Conservation (phyloP, 495 filamentous ascomycete genomes). For the Hypomontagnella submonticulosa region DNA sequence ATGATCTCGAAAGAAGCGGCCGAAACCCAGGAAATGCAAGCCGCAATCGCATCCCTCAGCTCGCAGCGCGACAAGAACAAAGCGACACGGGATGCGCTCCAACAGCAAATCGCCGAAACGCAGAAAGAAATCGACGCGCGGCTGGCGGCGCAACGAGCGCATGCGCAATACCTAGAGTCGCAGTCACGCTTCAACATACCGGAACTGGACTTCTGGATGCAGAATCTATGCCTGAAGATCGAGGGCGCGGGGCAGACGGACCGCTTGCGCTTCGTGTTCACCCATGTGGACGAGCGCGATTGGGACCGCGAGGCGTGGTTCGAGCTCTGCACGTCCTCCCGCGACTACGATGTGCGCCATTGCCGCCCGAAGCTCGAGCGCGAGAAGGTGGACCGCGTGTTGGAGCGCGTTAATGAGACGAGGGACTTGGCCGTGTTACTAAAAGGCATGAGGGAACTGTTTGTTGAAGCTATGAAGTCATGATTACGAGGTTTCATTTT, state of each 20-base stretch:
- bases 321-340: conserved; percentile 80
- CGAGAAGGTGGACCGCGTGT: conserved; percentile 73
- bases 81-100: conserved; percentile 75
- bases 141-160: conserved; percentile 62
- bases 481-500: conserved; percentile 30
- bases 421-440: conserved; percentile 82
- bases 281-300: conserved; percentile 85
- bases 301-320: conserved; percentile 95
- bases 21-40: conserved; percentile 89
- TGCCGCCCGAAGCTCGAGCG: conserved; percentile 82
- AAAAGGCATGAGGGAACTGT: conserved; percentile 92
- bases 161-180: conserved; percentile 72
- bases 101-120: conserved; percentile 79
- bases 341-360: conserved; percentile 85
- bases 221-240: conserved; percentile 86
- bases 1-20: conserved; percentile 85
- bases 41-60: conserved; percentile 78
- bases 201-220: conserved; percentile 95
- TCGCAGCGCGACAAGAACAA: conserved; percentile 79
- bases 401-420: conserved; percentile 84
- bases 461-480: conserved; percentile 68
- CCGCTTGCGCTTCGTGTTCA: conserved; percentile 89
- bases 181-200: conserved; percentile 88
- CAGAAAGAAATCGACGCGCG: conserved; percentile 72
- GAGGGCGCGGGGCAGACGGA: conserved; percentile 89